Conservation (phyloP, 495 filamentous ascomycete genomes). For the Aspergillus ostianus region DNA sequence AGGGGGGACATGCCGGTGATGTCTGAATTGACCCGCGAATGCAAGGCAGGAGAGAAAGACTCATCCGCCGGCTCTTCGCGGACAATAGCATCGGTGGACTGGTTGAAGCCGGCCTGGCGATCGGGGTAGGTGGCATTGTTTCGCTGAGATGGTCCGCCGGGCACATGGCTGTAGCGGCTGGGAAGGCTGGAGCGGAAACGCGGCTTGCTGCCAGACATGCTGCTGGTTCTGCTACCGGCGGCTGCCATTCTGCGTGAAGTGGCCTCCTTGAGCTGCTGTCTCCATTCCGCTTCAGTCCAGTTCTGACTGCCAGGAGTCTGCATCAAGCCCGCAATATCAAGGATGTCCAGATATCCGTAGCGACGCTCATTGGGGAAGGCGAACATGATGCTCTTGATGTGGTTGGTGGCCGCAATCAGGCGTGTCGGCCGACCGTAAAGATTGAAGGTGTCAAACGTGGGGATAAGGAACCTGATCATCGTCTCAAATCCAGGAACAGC, state of each 20-base stretch:
- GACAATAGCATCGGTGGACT: conserved; percentile 40
- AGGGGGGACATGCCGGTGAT: conserved; percentile 31
- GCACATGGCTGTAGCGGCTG: conserved; percentile 40
- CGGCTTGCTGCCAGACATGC: conserved; percentile 57
- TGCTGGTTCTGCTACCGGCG: conserved; percentile 52
- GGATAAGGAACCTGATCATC: conserved; percentile 93
- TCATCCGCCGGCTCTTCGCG: conserved; percentile 27
- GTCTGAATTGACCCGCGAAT: conserved; percentile 58
- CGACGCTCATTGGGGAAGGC: conserved; percentile 86
- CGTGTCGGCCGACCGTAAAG: conserved; percentile 89
- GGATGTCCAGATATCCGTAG: conserved; percentile 87
- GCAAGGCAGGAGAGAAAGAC: conserved; percentile 43
- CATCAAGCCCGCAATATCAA: conserved; percentile 80
- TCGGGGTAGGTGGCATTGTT: conserved; percentile 47
- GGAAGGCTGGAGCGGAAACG: conserved; percentile 68
- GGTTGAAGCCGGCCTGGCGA: conserved; percentile 43
- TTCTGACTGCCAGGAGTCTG: conserved; percentile 68
- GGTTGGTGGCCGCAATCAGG: conserved; percentile 80
- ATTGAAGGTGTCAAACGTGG: conserved; percentile 88
- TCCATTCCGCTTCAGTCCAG: conserved; percentile 93
- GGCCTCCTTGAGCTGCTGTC: conserved; percentile 81
- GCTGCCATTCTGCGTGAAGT: conserved; percentile 74
- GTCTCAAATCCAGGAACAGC: conserved; percentile 94
- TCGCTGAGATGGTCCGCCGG: conserved; percentile 12
- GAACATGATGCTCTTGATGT: conserved; percentile 93